Base-by-base conservation (phyloP, 768 basidiomycete species). In the Lepiota brunneoincarnata region DNA sequence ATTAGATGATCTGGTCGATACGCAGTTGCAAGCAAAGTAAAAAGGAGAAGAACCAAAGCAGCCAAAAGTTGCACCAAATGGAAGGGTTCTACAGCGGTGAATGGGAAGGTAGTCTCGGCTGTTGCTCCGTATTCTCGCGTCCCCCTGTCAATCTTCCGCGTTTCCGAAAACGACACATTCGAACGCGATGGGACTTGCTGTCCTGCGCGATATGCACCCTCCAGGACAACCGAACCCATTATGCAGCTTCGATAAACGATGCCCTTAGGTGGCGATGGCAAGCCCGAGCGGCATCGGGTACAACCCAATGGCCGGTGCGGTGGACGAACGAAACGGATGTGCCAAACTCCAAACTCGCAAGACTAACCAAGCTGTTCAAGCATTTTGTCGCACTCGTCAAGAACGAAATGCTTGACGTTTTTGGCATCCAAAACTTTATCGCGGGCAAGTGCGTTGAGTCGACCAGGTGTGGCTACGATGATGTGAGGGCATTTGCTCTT, bases 381-480 rank as follows among this genome's bases (percentile, higher is more conserved):
- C 93, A 99, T 98, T 85, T 99, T 99, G 83, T 99, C 97, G 83
- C 97, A 99, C 79, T 99, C 97, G 83, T 99, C 97, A 71, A 99
- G 79, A 54, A 97, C 94, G 75, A 99, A 99, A 79, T 98, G 96
- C 77, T 98, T 98, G 72, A 98, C 93, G 67, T 91, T 87, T 75
- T 91, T 91, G 60, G 91, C 91, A 68, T 97, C 93, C 73, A 99
- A 71, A 64, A 89, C 82, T 79, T 98, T 98, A 75, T 98, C 97
- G 61, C 96, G 81, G 46, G 88, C 85, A 62, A 99, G 87, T 51
- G 95, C 96, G 69, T 98, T 97, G 69, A 98, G 79, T 56, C 97
- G 89, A 63, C 97, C 97, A 46, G 97, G 97, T 14, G 97, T 99
- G 53, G 94, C 97, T 63, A 99, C 97, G 60, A 98, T 89, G 68